A percentile compares a stretch with the other conserved stretches of the same genome.
Evolutionary conservation across 2,329 filamentous ascomycete species (phyloP).

Genomic region (Calonectria montana): DNA sequence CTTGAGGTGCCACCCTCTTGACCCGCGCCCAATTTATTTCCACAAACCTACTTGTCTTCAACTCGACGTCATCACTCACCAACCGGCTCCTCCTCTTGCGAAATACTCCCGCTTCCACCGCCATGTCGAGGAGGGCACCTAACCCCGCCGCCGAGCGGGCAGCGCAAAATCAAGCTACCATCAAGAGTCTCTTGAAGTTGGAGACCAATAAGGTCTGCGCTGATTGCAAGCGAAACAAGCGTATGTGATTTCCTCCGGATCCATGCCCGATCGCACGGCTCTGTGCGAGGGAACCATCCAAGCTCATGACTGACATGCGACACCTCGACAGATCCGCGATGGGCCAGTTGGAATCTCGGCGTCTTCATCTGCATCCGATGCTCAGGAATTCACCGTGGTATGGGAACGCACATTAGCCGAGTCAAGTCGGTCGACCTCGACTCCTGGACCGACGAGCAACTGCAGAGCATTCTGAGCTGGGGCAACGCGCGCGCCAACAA

Average conservation of each 20-base stretch:
- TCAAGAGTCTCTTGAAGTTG: constrained; percentile 94
- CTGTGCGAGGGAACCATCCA: not conserved
- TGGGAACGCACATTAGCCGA: constrained; percentile 98
- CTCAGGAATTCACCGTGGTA: constrained; percentile 97
- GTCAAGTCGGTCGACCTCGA: constrained; percentile 99
- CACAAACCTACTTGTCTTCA: constrained; percentile 5
- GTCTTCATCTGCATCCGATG: constrained; percentile 98
- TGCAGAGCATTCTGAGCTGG: constrained; percentile 94
- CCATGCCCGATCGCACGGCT: not conserved
- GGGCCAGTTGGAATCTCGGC: constrained; percentile 98
- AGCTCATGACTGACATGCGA: constrained; percentile 17
- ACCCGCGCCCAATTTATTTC: not conserved
- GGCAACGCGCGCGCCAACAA: constrained; percentile 97
- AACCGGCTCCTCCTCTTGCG: not conserved
- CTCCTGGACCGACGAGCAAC: constrained; percentile 97
- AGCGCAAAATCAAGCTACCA: constrained; percentile 91
- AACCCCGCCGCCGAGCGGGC: constrained; percentile 87
- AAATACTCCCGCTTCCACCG: constrained; percentile 21
- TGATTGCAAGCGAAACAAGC: constrained; percentile 99
- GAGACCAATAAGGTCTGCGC: constrained; percentile 97
- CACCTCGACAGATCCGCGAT: constrained; percentile 81
- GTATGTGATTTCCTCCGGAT: constrained; percentile 62
- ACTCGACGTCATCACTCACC: not conserved
- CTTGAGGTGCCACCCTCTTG: constrained; percentile 12
- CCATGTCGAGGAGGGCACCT: constrained; percentile 82